Conservation (phyloP, 371 early-diverging fungal species). For the Apophysomyces variabilis region DNA sequence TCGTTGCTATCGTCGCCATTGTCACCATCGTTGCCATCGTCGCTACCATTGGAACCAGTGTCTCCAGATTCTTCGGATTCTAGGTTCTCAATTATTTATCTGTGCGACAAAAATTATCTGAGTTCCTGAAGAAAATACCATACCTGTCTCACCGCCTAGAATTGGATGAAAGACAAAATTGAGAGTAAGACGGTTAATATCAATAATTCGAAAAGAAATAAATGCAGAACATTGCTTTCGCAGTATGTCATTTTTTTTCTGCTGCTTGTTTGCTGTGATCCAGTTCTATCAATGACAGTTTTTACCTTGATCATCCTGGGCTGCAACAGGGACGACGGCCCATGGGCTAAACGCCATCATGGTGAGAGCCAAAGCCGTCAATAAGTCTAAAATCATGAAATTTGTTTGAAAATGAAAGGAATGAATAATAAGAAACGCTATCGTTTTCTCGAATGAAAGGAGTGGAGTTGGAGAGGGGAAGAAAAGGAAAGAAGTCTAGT, state of each 20-base stretch:
- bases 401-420: background rate
- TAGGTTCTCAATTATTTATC: background rate
- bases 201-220: no score
- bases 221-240: background rate
- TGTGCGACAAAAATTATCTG: background rate
- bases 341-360: background rate
- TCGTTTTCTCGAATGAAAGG: background rate
- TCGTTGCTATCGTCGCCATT: background rate
- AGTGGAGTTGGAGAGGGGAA: background rate
- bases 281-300: background rate
- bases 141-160: background rate
- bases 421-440: background rate
- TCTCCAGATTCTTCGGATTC: slow-evolving; percentile 6
- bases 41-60: background rate
- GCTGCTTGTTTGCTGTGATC: background rate
- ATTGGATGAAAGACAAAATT: background rate
- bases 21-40: background rate
- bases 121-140: background rate
- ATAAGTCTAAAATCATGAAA: background rate
- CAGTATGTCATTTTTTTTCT: background rate
- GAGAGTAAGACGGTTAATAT: no score
- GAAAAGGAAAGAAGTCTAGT: background rate
- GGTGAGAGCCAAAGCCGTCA: background rate
- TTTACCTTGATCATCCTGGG: slow-evolving; percentile 4
- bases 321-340: slow-evolving; percentile 8